Conservation (phyloP, 2,329 filamentous ascomycete species). For the Aspergillus terreus region DNA sequence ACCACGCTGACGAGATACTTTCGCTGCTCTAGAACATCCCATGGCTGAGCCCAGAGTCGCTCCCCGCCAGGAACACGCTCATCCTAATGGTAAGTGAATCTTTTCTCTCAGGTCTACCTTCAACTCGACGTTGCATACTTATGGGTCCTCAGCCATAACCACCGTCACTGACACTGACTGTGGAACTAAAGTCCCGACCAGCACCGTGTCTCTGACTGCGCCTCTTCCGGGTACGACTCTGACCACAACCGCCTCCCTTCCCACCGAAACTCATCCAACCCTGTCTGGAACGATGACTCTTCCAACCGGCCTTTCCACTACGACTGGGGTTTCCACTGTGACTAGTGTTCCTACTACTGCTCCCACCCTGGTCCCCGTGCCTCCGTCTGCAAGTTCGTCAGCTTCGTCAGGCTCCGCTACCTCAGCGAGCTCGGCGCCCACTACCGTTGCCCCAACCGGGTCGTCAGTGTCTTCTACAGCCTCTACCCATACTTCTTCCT, state of each 20-base stretch:
- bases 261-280: neutral
- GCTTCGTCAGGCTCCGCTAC: too few relatives aligned
- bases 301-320: conserved; percentile 3
- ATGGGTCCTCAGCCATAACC: neutral
- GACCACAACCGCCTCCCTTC: neutral
- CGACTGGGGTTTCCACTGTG: conserved; percentile 2
- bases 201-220: neutral
- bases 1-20: too few relatives aligned
- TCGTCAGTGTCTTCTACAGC: neutral
- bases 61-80: neutral
- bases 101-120: neutral
- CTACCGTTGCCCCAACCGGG: too few relatives aligned
- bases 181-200: conserved; percentile 1
- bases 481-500: neutral
- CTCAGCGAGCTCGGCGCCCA: too few relatives aligned
- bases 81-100: neutral
- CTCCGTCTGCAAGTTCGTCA: too few relatives aligned
- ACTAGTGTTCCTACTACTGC: neutral
- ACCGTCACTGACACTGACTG: conserved; percentile 20
- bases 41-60: too few relatives aligned
- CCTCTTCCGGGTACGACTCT: conserved; percentile 1
- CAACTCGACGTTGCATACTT: neutral
- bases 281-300: neutral
- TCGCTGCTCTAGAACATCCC: too few relatives aligned
- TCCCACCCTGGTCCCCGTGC: too few relatives aligned